A percentile compares a stretch with the other conserved stretches of the same genome.
Evolutionary conservation across 108 stramenopile species (phyloP).

Genomic region (Pseudonitzschia multistriata): DNA sequence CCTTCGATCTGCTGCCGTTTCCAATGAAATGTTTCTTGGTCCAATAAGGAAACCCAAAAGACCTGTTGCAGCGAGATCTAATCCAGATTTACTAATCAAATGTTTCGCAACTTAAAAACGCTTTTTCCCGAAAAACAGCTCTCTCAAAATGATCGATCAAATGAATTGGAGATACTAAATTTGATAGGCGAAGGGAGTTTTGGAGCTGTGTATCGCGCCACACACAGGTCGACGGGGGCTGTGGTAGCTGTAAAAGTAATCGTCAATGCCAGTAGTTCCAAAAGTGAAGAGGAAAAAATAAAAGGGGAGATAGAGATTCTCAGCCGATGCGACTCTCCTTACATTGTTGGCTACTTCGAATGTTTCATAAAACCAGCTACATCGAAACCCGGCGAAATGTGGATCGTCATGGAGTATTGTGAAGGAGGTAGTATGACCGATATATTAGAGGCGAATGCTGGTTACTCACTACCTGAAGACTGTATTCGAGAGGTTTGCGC

Average conservation of each 20-base stretch:
- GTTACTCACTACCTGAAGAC: slow-evolving; percentile 71
- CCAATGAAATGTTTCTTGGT: background rate
- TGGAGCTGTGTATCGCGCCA: slow-evolving; percentile 87
- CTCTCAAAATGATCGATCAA: slow-evolving; percentile 34
- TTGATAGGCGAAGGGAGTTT: slow-evolving; percentile 92
- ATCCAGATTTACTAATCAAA: slow-evolving; percentile 19
- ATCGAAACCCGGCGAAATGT: slow-evolving; percentile 62
- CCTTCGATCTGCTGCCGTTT: background rate
- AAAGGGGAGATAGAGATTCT: slow-evolving; percentile 92
- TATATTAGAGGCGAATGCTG: slow-evolving; percentile 72
- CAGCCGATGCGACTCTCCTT: slow-evolving; percentile 79
- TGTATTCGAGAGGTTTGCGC: slow-evolving; percentile 84
- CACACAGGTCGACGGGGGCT: slow-evolving; percentile 70
- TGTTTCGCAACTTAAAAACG: slow-evolving; percentile 31
- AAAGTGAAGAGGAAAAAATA: slow-evolving; percentile 77
- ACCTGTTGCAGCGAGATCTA: background rate
- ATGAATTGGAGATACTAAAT: slow-evolving; percentile 50
- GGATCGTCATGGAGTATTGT: slow-evolving; percentile 96
- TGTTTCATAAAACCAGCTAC: slow-evolving; percentile 61
- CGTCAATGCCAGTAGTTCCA: slow-evolving; percentile 50
- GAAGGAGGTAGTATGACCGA: slow-evolving; percentile 86
- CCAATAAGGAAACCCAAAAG: background rate
- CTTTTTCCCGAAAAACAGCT: slow-evolving; percentile 22
- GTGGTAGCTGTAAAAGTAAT: slow-evolving; percentile 91
- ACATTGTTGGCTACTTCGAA: slow-evolving; percentile 88